A percentile compares a stretch with the other conserved stretches of the same genome.
These are phyloP conservation scores for Rhodotorula graminis DNA, from an alignment of 768 basidiomycete species.

Conservation along the genomic window DNA sequence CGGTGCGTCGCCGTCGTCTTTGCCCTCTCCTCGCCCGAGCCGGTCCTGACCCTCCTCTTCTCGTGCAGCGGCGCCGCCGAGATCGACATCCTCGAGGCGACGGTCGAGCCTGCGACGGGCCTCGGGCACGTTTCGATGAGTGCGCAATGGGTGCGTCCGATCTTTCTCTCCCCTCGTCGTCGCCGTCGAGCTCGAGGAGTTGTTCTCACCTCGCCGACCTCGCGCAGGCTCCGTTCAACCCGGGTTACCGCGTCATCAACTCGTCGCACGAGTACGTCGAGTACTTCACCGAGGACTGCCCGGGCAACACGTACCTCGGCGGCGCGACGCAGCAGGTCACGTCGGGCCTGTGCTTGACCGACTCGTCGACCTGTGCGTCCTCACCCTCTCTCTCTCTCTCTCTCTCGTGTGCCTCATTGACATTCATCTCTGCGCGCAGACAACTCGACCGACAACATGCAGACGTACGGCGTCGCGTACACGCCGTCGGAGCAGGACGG, in stretches of 20 bases:
- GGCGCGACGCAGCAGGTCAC: slow-evolving; percentile 57
- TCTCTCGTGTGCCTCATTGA: not conserved
- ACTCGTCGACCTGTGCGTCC: slow-evolving; percentile 11
- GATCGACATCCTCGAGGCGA: slow-evolving; percentile 40
- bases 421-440: not conserved
- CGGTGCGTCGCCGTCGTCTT: slow-evolving; percentile 1
- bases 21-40: slow-evolving; percentile 63
- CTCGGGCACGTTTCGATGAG: slow-evolving; percentile 69
- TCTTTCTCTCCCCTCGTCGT: slow-evolving; percentile 45
- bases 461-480: not conserved
- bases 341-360: slow-evolving; percentile 55
- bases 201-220: slow-evolving; percentile 46
- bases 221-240: slow-evolving; percentile 27
- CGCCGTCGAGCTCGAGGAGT: slow-evolving; percentile 44
- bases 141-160: slow-evolving; percentile 56
- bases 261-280: slow-evolving; percentile 46
- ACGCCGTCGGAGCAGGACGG: slow-evolving; percentile 26
- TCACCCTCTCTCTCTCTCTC: slow-evolving; percentile 18
- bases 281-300: slow-evolving; percentile 19
- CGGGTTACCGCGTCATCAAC: slow-evolving; percentile 12
- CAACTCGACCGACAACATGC: not conserved
- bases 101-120: slow-evolving; percentile 44
- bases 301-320: slow-evolving; percentile 48
- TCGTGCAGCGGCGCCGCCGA: slow-evolving; percentile 31
- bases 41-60: slow-evolving; percentile 49